Conservation (phyloP, 805 yeast species). For the Helenozyma baotianmanensis region DNA sequence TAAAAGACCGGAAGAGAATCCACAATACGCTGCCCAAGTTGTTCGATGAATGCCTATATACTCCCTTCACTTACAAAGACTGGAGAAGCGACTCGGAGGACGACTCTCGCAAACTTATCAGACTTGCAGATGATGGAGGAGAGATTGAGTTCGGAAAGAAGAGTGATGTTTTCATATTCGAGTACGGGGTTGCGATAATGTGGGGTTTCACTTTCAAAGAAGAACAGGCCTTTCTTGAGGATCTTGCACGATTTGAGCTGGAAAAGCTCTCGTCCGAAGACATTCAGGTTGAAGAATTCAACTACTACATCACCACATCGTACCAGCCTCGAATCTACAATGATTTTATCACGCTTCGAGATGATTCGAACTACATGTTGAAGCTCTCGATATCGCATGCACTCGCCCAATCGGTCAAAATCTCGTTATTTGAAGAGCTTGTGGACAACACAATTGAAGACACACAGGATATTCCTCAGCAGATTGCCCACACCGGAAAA, state of each 20-base stretch:
- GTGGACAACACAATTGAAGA: conserved; percentile 96
- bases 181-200: conserved; percentile 93
- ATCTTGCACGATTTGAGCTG: conserved; percentile 83
- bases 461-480: conserved; percentile 95
- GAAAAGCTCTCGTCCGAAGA: conserved; percentile 91
- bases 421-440: conserved; percentile 90
- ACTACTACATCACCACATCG: conserved; percentile 87
- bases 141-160: conserved; percentile 82
- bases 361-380: conserved; percentile 85
- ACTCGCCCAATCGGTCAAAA: conserved; percentile 90
- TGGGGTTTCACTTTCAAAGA: conserved; percentile 93
- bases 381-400: conserved; percentile 94
- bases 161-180: conserved; percentile 83
- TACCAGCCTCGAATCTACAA: conserved; percentile 95
- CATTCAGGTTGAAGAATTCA: conserved; percentile 90
- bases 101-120: conserved; percentile 41
- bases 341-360: conserved; percentile 89
- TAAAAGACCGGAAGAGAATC: conserved; percentile 67
- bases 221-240: conserved; percentile 75
- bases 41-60: conserved; percentile 91
- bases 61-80: conserved; percentile 80
- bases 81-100: conserved; percentile 56
- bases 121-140: conserved; percentile 92
- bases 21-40: conserved; percentile 80
- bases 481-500: conserved; percentile 90